phyloP scores from a whole-genome alignment of 257 asterid genomes.

The Cordia subcordata region DNA sequence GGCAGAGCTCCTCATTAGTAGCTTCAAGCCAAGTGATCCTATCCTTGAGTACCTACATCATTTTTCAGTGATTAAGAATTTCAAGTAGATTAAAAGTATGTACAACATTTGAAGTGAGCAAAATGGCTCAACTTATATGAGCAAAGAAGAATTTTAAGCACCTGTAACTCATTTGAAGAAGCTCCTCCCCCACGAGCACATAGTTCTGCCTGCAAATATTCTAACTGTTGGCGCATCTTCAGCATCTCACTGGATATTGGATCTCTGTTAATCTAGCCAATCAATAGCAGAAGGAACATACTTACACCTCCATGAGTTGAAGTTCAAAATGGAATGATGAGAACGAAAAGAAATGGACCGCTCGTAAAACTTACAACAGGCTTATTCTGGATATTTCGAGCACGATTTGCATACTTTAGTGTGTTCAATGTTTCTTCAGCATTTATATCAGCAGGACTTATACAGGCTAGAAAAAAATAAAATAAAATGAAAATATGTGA shows the following conservation, averaged over 20 bases:
- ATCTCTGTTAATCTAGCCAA: conserved; percentile 81
- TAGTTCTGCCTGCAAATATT: conserved; percentile 91
- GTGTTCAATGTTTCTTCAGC: conserved; percentile 99
- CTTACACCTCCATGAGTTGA: conserved; percentile 1
- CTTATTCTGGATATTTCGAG: conserved; percentile 97
- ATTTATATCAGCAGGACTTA: conserved; percentile 98
- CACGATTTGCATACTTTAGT: conserved; percentile 95
- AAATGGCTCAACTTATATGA: neutral
- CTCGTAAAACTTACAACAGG: conserved; percentile 67
- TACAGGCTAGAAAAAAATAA: conserved; percentile 63
- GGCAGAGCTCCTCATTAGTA: conserved; percentile 76
- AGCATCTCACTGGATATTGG: conserved; percentile 92
- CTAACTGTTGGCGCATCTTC: conserved; percentile 97
- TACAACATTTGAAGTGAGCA: conserved; percentile 2
- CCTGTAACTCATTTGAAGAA: conserved; percentile 90
- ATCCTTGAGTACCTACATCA: conserved; percentile 79
- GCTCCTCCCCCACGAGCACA: conserved; percentile 93
- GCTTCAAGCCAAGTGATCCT: conserved; percentile 91
- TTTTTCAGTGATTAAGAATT: conserved; percentile 16
- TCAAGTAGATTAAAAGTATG: neutral
- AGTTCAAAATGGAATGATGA: conserved; percentile 7
- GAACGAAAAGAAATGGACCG: conserved; percentile 2
- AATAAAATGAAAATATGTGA: neutral
- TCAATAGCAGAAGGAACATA: conserved; percentile 14
- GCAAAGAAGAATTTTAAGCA: conserved; percentile 17